A percentile compares a stretch with the other conserved stretches of the same genome.
phyloP scores from a whole-genome alignment of 805 yeast species.

The Pichia scutulata region DNA sequence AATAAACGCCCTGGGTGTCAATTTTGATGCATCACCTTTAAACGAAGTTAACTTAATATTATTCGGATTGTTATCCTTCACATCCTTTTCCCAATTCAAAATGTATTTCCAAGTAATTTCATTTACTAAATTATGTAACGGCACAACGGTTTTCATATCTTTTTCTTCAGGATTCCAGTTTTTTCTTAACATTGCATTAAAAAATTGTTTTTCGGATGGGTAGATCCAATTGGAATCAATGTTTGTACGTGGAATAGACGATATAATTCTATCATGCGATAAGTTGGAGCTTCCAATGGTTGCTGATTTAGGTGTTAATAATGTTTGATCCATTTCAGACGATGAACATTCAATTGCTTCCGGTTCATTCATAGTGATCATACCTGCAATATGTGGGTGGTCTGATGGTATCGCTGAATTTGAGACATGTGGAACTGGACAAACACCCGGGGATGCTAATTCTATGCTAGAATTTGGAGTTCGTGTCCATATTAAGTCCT shows the following conservation, averaged over 20 bases:
- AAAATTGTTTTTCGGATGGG: slow-evolving; percentile 93
- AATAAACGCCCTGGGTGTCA: slow-evolving; percentile 83
- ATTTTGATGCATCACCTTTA: slow-evolving; percentile 77
- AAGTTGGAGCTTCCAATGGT: slow-evolving; percentile 32
- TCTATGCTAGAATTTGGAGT: neutral
- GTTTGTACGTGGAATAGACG: slow-evolving; percentile 78
- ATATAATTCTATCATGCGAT: slow-evolving; percentile 68
- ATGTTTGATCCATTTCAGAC: slow-evolving; percentile 28
- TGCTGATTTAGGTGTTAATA: slow-evolving; percentile 21
- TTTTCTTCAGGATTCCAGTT: slow-evolving; percentile 73
- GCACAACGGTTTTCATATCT: slow-evolving; percentile 88
- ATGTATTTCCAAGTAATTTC: slow-evolving; percentile 90
- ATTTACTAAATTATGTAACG: slow-evolving; percentile 89
- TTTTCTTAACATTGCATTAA: slow-evolving; percentile 87
- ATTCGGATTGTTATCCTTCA: slow-evolving; percentile 62
- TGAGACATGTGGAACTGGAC: slow-evolving; percentile 10
- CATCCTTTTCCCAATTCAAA: slow-evolving; percentile 65
- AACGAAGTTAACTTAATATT: slow-evolving; percentile 80
- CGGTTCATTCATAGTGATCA: slow-evolving; percentile 10
- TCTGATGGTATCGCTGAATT: slow-evolving; percentile 15
- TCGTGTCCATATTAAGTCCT: slow-evolving; percentile 18
- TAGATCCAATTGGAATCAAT: slow-evolving; percentile 75
- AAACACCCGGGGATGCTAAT: neutral
- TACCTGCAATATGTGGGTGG: slow-evolving; percentile 15
- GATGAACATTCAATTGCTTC: slow-evolving; percentile 45